Evolutionary conservation across 257 asterid species (phyloP).

Genomic region (Solanum paucissectum): DNA sequence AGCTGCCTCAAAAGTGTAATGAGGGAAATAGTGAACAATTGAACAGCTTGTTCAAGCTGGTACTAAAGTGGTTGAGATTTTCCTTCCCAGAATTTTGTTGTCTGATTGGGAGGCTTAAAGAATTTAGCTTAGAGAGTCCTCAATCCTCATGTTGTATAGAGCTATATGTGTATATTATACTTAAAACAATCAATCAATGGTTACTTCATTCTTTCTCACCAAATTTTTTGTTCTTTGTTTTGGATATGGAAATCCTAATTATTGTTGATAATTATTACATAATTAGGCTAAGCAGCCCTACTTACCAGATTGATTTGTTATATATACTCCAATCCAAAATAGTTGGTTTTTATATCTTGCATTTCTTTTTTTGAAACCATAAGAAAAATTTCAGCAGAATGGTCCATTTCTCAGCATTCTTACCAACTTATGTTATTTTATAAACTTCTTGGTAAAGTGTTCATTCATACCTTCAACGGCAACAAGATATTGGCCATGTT

Average conservation of each 20-base stretch:
- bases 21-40: not conserved
- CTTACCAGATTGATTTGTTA: not conserved
- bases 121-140: not conserved
- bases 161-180: not conserved
- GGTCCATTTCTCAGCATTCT: not conserved
- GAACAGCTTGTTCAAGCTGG: slow-evolving; percentile 1
- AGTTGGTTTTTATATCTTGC: not conserved
- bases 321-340: not conserved
- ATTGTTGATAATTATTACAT: not conserved
- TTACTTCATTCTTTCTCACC: not conserved
- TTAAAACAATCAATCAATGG: not conserved
- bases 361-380: not conserved
- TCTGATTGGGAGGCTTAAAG: not conserved
- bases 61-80: not conserved
- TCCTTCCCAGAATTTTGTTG: not conserved
- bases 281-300: not conserved
- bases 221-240: not conserved
- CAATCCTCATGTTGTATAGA: slow-evolving; percentile 1
- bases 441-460: no score
- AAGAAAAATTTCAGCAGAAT: not conserved
- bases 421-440: no score
- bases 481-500: no score
- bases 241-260: not conserved
- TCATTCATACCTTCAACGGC: no score
- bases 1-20: not conserved